Conservation (phyloP, 106 monocot species). For the Cymbidium sinense region DNA sequence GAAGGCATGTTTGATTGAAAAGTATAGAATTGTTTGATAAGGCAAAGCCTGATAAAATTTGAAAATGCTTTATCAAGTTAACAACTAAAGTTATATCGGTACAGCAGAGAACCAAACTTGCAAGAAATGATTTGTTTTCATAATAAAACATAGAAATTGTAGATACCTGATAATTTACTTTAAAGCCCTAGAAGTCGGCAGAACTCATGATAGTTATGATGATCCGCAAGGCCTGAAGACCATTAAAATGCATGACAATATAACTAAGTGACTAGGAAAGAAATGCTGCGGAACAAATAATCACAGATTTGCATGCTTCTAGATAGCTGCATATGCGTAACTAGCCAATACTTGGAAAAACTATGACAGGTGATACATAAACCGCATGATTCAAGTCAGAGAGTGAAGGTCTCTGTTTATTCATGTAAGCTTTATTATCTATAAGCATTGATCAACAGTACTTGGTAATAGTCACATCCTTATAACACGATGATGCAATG, state of each 20-base stretch:
- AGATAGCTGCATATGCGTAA: neutral
- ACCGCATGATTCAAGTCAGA: neutral
- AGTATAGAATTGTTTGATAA: neutral
- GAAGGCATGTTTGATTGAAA: neutral
- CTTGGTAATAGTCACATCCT: neutral
- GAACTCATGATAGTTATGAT: slow-evolving; percentile 97
- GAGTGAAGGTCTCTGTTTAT: neutral
- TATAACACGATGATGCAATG: neutral
- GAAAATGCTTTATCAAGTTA: neutral
- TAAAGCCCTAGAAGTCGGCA: slow-evolving; percentile 87
- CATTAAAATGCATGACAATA: slow-evolving; percentile 5
- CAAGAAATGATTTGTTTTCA: neutral
- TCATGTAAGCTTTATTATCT: neutral
- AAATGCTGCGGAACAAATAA: neutral
- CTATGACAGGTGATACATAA: neutral
- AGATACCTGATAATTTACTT: slow-evolving; percentile 89
- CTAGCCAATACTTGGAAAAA: neutral
- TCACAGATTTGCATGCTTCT: neutral
- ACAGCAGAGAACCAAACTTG: neutral
- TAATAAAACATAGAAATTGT: neutral
- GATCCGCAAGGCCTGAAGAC: slow-evolving; percentile 77
- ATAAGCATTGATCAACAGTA: neutral
- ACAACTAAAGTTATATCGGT: slow-evolving; percentile 2
- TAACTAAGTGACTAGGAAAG: neutral
- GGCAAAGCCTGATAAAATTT: neutral